These are phyloP conservation scores for Tricholoma hemisulphureum DNA, from an alignment of 768 basidiomycete species.

Conservation along the genomic window DNA sequence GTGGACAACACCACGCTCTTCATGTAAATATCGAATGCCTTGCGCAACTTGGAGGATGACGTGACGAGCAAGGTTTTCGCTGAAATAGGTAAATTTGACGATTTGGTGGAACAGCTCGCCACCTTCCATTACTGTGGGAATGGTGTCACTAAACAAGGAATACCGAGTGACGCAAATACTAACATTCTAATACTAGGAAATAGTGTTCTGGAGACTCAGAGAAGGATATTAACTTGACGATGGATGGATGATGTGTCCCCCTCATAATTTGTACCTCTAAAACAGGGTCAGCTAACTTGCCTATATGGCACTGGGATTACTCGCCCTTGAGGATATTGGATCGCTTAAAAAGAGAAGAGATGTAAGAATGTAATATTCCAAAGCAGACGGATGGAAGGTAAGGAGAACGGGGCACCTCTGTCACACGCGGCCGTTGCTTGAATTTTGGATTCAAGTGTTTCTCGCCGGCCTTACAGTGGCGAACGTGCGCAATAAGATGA, in stretches of 20 bases:
- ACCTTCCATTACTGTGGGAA: constrained; percentile 82
- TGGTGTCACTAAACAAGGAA: constrained; percentile 15
- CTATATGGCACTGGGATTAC: constrained; percentile 6
- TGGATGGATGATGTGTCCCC: constrained; percentile 84
- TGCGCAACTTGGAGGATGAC: constrained; percentile 95
- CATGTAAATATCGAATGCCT: constrained; percentile 93
- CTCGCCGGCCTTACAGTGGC: constrained; percentile 67
- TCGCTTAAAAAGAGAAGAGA: constrained; percentile 54
- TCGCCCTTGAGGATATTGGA: constrained; percentile 94
- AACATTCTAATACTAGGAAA: constrained; percentile 89
- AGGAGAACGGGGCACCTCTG: constrained; percentile 69
- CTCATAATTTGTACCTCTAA: constrained; percentile 99
- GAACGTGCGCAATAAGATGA: constrained; percentile 36
- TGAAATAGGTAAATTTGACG: constrained; percentile 98
- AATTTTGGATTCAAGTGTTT: constrained; percentile 92
- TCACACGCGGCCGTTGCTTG: constrained; percentile 96
- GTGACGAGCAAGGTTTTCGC: constrained; percentile 94
- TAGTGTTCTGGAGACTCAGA: constrained; percentile 92
- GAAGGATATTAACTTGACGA: constrained; percentile 90
- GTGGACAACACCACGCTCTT: constrained; percentile 97
- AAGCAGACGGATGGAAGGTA: constrained; percentile 10
- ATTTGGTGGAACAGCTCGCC: constrained; percentile 99
- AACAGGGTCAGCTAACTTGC: constrained; percentile 5
- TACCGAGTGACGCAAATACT: constrained; percentile 27
- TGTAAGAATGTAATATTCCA: constrained; percentile 29